Conservation (phyloP, 2,329 filamentous ascomycete species). For the Coniochaeta hoffmannii region DNA sequence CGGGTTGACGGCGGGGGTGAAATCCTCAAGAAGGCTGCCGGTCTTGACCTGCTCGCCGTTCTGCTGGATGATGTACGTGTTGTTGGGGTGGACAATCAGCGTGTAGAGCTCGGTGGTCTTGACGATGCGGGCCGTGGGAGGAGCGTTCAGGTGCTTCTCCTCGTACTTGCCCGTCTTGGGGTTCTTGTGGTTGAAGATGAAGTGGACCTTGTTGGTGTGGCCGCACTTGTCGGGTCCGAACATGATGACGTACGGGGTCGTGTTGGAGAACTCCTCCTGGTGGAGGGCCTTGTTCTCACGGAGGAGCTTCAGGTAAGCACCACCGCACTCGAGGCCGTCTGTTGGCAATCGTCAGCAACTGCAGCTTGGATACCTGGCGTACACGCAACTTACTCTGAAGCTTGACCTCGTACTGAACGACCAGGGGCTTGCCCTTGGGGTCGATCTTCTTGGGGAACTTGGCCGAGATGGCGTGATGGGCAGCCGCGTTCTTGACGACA, state of each 20-base stretch:
- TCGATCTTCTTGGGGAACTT: constrained; percentile 96
- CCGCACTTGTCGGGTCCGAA: constrained; percentile 99
- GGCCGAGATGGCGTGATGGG: constrained; percentile 98
- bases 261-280: constrained; percentile 95
- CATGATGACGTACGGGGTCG: constrained; percentile 98
- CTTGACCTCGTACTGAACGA: constrained; percentile 99
- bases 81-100: constrained; percentile 91
- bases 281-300: constrained; percentile 96
- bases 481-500: constrained; percentile 94
- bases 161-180: constrained; percentile 99
- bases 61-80: constrained; percentile 88
- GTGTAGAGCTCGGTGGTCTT: constrained; percentile 96
- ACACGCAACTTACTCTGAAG: constrained; percentile 69
- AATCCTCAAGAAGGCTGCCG: constrained; percentile 90
- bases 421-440: constrained; percentile 94
- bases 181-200: constrained; percentile 99
- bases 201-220: constrained; percentile 95
- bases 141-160: constrained; percentile 92
- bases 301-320: constrained; percentile 98
- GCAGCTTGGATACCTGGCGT: neutral
- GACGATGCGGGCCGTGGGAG: constrained; percentile 78
- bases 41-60: constrained; percentile 84
- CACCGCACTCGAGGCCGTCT: constrained; percentile 96
- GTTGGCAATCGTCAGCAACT: constrained; percentile 4
- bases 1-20: constrained; percentile 89